phyloP scores from a whole-genome alignment of 2,329 filamentous ascomycete genomes.

The Ophiostoma novo-ulmi region DNA sequence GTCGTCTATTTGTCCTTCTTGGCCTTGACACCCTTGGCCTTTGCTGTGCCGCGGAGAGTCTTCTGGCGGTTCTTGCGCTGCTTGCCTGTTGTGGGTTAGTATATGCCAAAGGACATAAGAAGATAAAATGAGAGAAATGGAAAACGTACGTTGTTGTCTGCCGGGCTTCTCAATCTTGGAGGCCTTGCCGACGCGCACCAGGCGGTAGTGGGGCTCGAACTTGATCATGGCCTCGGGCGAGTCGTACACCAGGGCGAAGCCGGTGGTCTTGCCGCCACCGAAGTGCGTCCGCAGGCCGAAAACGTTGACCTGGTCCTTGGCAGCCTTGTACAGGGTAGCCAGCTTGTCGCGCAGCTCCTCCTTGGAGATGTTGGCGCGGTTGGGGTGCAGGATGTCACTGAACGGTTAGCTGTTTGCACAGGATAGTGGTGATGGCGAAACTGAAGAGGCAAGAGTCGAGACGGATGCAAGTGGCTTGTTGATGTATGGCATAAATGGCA shows the following conservation, averaged over 20 bases:
- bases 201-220: constrained; percentile 98
- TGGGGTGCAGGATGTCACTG: constrained; percentile 99
- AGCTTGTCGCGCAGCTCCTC: constrained; percentile 96
- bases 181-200: constrained; percentile 87
- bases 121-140: constrained; percentile 40
- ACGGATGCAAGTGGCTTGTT: not conserved
- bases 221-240: constrained; percentile 98
- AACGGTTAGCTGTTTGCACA: constrained; percentile 15
- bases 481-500: not conserved
- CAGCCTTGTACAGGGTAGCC: constrained; percentile 92
- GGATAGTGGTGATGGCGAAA: not conserved
- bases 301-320: constrained; percentile 94
- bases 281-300: constrained; percentile 98
- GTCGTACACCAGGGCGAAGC: constrained; percentile 98
- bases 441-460: not conserved
- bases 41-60: constrained; percentile 95
- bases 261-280: constrained; percentile 99
- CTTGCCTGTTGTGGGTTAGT: constrained; percentile 67
- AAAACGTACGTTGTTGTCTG: constrained; percentile 94
- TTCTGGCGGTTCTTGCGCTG: constrained; percentile 99
- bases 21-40: constrained; percentile 91
- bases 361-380: constrained; percentile 97
- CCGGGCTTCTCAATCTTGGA: constrained; percentile 94
- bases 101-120: not conserved
- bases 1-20: constrained; percentile 85